Evolutionary conservation across 148 eudicot species (phyloP), one percentile per base, ranked within the genome.

Genomic region (Camellia sinensis): DNA sequence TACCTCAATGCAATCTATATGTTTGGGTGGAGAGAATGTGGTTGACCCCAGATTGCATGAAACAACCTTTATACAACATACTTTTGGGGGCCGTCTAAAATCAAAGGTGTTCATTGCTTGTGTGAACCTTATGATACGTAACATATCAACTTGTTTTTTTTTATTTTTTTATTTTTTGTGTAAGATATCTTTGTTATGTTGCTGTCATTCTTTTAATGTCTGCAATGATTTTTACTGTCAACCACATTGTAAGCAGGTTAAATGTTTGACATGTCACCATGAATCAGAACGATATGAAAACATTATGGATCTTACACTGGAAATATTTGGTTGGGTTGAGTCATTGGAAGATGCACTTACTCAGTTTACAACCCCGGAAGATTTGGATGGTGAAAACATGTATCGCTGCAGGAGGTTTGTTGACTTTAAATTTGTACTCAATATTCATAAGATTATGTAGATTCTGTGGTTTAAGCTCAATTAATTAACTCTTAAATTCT

Each of bases 381-480:
- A 93, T 89, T 89, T 95, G 85, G 98, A 93, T 83, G 98, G 98
- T 61, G 97, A 95, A 80, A 95, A 95, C 82, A 95, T 90, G 97
- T 95, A 95, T 83, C 84, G 91, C 88, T 95, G 98, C 87, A 93
- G 87, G 87, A 95, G 98, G 98, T 95, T 74, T 4, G 89, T 77
- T 60, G 65, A 74, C 45, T 17, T 74, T 69, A 46, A 40, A 40
- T 19, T 13, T 80, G 62, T 60, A 9, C 2, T 17, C 64, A 29
- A 40, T n/a, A 13, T 57, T 40, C 59, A 19, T 12, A 15, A 54
- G n/a, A 52, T 64, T 22, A 11, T 7, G 3, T 78, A 61, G 11
- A 21, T 13, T 71, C 68, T 50, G 7, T 17, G 21, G 7, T 29
- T 41, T 3, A 56, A 48, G 18, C 59, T 10, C 22, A 80, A 46